Base-by-base conservation (phyloP, 495 filamentous ascomycete species). In the Aspergillus bertholletiae region DNA sequence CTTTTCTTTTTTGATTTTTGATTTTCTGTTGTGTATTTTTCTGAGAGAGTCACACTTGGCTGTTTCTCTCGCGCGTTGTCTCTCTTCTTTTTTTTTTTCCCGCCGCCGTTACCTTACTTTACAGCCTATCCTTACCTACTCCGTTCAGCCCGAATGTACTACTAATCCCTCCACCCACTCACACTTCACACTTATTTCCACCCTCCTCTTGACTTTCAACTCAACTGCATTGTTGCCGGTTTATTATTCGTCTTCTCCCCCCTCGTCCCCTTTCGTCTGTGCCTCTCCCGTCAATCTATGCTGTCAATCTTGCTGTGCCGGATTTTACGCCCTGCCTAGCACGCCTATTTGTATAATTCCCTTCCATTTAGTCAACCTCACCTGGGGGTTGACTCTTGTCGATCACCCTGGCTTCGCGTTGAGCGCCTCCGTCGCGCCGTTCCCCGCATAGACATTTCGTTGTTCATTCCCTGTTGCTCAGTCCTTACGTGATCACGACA, bases 371-470 rank as follows among this genome's bases (percentile, higher is more conserved):
- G 55, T 62, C 69, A 57, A 57, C 61, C 66, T 65, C 61, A 50
- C 35, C 57, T 46, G 53, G 66, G 60, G 65, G 60, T 69, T 63
- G 63, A 62, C 55, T 59, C 57, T n/a, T 57, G 65, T 66, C 58
- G 57, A 71, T 70, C 64, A 64, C 67, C 40, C 54, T 68, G 67
- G 56, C 54, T 60, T 64, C 69, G 69, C 73, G 71, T 72, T 65
- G 60, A 59, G n/a, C 58, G 57, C 51, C 53, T 59, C 50, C 58
- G 61, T 71, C 68, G 71, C 72, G 72, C 64, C 53, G 49, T 66
- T 69, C 63, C 67, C 72, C 72, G 70, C 68, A 74, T 57, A 61
- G 59, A 61, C 67, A 62, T 59, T 63, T 54, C 59, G 52, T 65
- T 61, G 46, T 57, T 53, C 54, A 49, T 46, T 21, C 30, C 41